Evolutionary conservation across 177 flowering plant genomes (phyloP).

Genomic region (Vitis hybrid): DNA sequence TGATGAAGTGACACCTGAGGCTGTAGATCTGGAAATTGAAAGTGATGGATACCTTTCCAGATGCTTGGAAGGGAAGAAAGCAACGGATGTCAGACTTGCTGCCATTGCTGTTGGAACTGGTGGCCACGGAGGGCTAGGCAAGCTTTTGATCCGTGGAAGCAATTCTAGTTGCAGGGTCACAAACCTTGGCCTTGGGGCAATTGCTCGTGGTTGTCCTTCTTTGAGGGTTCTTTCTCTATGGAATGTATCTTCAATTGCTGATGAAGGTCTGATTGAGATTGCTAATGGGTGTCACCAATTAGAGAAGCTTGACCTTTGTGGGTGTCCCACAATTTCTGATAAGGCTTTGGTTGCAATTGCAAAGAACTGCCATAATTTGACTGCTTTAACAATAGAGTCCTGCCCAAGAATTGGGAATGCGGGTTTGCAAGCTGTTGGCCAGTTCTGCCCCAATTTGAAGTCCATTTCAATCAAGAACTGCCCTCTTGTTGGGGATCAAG

Average conservation of each 20-base stretch:
- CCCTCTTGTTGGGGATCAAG: slow-evolving; percentile 78
- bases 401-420: slow-evolving; percentile 73
- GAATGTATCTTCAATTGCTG: slow-evolving; percentile 62
- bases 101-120: slow-evolving; percentile 79
- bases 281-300: slow-evolving; percentile 69
- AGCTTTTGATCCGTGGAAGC: slow-evolving; percentile 64
- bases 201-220: slow-evolving; percentile 77
- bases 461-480: slow-evolving; percentile 68
- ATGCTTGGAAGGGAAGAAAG: slow-evolving; percentile 80
- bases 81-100: slow-evolving; percentile 82
- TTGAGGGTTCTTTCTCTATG: slow-evolving; percentile 75
- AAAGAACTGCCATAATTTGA: slow-evolving; percentile 67
- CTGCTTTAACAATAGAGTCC: slow-evolving; percentile 58
- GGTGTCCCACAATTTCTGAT: slow-evolving; percentile 66
- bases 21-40: slow-evolving; percentile 34
- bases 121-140: slow-evolving; percentile 73
- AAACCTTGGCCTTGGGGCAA: slow-evolving; percentile 57
- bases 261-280: slow-evolving; percentile 74
- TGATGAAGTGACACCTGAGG: slow-evolving; percentile 6
- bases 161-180: slow-evolving; percentile 51
- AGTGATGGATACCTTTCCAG: slow-evolving; percentile 68
- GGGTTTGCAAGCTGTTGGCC: slow-evolving; percentile 64
- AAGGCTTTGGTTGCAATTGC: slow-evolving; percentile 75
- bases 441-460: slow-evolving; percentile 56
- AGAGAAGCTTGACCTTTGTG: slow-evolving; percentile 79